Evolutionary conservation across 2,329 filamentous ascomycete genomes (phyloP).

Genomic region (Rhynchosporium agropyri): DNA sequence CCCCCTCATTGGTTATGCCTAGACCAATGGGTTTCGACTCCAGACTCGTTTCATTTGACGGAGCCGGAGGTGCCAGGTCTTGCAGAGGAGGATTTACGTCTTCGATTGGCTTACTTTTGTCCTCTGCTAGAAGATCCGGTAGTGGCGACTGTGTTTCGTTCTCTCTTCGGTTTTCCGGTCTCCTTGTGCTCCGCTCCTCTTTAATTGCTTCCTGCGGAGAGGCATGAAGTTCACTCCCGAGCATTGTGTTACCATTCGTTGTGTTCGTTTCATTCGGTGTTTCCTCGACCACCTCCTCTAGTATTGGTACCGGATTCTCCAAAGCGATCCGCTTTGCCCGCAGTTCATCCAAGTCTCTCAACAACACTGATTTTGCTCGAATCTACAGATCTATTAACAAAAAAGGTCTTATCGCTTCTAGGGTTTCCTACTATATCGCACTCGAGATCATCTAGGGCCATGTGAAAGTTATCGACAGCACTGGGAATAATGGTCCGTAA

Average conservation of each 20-base stretch:
- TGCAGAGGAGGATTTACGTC: conserved; percentile 20
- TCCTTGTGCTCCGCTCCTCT: conserved; percentile 27
- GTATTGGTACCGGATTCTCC: conserved; percentile 35
- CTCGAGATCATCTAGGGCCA: conserved; percentile 59
- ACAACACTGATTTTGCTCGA: conserved; percentile 57
- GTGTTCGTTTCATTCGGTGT: conserved; percentile 35
- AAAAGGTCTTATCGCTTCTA: not conserved
- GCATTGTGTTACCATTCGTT: not conserved
- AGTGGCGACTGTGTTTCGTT: conserved; percentile 15
- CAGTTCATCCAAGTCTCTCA: conserved; percentile 54
- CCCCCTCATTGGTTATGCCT: conserved; percentile 34
- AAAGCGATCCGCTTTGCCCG: conserved; percentile 37
- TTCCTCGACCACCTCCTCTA: conserved; percentile 23
- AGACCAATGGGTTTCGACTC: conserved; percentile 33
- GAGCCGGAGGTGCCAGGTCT: conserved; percentile 33
- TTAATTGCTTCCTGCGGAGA: conserved; percentile 29
- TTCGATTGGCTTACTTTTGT: conserved; percentile 10
- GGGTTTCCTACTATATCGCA: conserved; percentile 54
- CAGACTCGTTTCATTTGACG: conserved; percentile 21
- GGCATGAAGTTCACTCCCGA: not conserved
- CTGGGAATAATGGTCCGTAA: conserved; percentile 37
- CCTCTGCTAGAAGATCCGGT: conserved; percentile 29
- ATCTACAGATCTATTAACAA: conserved; percentile 43
- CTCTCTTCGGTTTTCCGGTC: conserved; percentile 23
- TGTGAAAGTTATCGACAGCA: conserved; percentile 46